Percentiles rank a stretch among this genome's conserved stretches.
phyloP scores from a whole-genome alignment of 2,329 filamentous ascomycete genomes.

The Metarhizium sp. region DNA sequence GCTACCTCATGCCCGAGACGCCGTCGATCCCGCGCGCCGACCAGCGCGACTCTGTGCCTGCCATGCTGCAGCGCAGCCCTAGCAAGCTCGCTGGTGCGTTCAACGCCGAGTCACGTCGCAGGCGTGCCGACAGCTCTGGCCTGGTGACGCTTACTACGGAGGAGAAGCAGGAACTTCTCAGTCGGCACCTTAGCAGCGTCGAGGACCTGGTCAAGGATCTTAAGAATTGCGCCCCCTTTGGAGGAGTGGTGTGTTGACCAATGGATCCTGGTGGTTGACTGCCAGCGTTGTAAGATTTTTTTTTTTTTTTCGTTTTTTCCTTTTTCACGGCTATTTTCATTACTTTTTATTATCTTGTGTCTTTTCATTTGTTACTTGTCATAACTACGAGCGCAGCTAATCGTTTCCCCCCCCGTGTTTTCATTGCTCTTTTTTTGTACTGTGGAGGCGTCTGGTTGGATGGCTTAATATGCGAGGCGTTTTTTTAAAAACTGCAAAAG shows the following conservation, averaged over 20 bases:
- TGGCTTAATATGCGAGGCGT: conserved; percentile 12
- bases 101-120: conserved; percentile 21
- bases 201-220: conserved; percentile 80
- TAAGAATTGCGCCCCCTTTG: conserved; percentile 68
- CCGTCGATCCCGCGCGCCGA: conserved; percentile 45
- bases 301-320: not conserved
- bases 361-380: not conserved
- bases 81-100: conserved; percentile 57
- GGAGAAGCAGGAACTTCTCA: conserved; percentile 74
- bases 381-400: too few species aligned
- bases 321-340: not conserved
- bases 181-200: conserved; percentile 70
- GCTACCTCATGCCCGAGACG: conserved; percentile 93
- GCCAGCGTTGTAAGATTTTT: not conserved
- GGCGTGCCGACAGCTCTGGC: conserved; percentile 25
- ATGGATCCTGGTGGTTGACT: too few species aligned
- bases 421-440: conserved; percentile 1
- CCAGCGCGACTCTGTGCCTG: conserved; percentile 34
- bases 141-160: conserved; percentile 54
- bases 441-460: conserved; percentile 1
- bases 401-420: not conserved
- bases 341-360: too few species aligned
- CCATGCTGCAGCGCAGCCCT: conserved; percentile 55
- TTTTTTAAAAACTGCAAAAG: conserved; percentile 9
- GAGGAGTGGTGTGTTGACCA: conserved; percentile 41